Conservation (phyloP, 768 basidiomycete genomes). For the Clathrus columnatus region DNA sequence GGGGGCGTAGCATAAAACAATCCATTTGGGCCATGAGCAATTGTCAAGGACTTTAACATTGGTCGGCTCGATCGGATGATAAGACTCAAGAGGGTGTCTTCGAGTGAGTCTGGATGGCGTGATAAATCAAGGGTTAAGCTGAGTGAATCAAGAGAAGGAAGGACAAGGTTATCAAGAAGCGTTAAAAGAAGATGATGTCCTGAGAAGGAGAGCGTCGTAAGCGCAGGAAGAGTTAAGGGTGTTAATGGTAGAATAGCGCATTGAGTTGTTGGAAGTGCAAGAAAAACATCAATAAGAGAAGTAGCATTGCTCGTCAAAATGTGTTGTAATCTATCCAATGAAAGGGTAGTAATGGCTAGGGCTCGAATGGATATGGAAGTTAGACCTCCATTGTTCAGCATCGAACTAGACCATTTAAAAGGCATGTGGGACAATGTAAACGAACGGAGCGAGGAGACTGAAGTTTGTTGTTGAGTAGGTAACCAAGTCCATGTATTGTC, state of each 20-base stretch:
- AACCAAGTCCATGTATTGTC: conserved; percentile 64
- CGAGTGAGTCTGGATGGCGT: conserved; percentile 51
- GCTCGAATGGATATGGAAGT: conserved; percentile 43
- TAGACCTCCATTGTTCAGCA: conserved; percentile 34
- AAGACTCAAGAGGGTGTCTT: conserved; percentile 58
- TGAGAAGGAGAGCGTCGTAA: conserved; percentile 50
- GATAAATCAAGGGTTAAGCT: conserved; percentile 58
- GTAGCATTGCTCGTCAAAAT: conserved; percentile 50
- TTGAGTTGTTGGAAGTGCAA: conserved; percentile 55
- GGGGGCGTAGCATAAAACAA: conserved; percentile 27
- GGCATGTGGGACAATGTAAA: conserved; percentile 65
- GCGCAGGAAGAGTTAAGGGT: conserved; percentile 42
- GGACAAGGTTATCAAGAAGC: conserved; percentile 51
- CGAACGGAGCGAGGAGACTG: conserved; percentile 41
- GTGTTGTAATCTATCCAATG: conserved; percentile 60
- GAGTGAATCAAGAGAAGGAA: conserved; percentile 50
- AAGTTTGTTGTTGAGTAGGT: conserved; percentile 27
- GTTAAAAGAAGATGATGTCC: conserved; percentile 58
- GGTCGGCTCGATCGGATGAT: conserved; percentile 53
- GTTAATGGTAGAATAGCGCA: conserved; percentile 55
- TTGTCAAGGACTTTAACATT: conserved; percentile 47
- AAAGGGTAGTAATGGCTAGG: conserved; percentile 52
- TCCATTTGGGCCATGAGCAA: conserved; percentile 44
- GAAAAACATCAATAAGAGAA: conserved; percentile 41
- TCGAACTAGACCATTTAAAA: conserved; percentile 70